These are phyloP conservation scores for Phyllosticta paracitricarpa DNA, from an alignment of 2,329 filamentous ascomycete species.

Conservation along the genomic window DNA sequence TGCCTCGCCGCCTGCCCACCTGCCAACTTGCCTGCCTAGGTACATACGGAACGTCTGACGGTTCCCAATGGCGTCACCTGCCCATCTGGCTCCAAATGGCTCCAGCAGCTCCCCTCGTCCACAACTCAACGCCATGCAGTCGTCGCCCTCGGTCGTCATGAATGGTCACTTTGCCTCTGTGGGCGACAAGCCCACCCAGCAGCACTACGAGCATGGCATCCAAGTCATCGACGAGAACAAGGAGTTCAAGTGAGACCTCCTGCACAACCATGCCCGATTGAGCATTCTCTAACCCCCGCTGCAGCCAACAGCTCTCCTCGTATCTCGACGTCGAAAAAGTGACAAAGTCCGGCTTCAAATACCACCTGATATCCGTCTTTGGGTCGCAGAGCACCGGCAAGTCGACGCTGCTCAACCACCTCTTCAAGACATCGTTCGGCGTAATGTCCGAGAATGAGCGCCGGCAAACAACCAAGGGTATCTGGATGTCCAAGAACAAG, in stretches of 20 bases:
- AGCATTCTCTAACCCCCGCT: conserved; percentile 18
- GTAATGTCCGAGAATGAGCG: conserved; percentile 95
- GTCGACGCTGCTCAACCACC: conserved; percentile 88
- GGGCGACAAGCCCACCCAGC: conserved; percentile 51
- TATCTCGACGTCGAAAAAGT: conserved; percentile 76
- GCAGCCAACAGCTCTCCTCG: conserved; percentile 63
- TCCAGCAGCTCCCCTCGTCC: conserved; percentile 7
- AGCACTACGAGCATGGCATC: conserved; percentile 82
- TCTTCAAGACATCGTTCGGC: conserved; percentile 92
- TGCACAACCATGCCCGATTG: conserved; percentile 1
- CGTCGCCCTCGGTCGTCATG: conserved; percentile 43
- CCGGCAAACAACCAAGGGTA: conserved; percentile 95
- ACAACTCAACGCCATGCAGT: conserved; percentile 16
- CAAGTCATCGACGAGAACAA: conserved; percentile 97
- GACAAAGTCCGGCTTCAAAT: conserved; percentile 90
- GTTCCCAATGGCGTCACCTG: conserved; percentile 10
- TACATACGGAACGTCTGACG: background rate
- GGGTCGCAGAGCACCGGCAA: conserved; percentile 98
- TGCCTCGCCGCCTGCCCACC: background rate
- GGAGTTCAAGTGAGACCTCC: conserved; percentile 72
- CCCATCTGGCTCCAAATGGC: conserved; percentile 9
- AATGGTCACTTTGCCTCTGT: conserved; percentile 74
- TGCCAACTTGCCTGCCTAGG: background rate
- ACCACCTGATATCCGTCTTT: conserved; percentile 98
- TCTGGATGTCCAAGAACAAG: conserved; percentile 99